A percentile compares a stretch with the other conserved stretches of the same genome.
Evolutionary conservation across 1,139 yeast species (phyloP).

Genomic region (Zhuliangozyma parablackwelliae): DNA sequence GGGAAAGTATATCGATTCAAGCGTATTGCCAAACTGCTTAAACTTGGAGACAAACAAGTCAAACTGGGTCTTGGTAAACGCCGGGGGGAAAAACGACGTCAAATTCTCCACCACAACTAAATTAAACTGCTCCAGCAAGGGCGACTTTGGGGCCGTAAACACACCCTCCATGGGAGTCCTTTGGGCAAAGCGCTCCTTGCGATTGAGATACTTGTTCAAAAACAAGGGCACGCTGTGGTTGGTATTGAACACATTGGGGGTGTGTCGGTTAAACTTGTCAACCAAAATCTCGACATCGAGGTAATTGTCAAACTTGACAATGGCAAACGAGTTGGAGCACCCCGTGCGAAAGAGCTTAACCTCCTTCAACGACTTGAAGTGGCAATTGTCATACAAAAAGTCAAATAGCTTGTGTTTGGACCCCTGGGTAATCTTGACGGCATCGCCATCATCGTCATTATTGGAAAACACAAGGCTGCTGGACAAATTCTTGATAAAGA

Average conservation of each 20-base stretch:
- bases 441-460: not conserved
- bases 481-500: slow-evolving; percentile 50
- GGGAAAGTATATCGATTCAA: slow-evolving; percentile 47
- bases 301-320: slow-evolving; percentile 33
- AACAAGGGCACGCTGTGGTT: slow-evolving; percentile 19
- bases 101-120: slow-evolving; percentile 45
- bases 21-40: slow-evolving; percentile 27
- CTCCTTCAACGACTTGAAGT: slow-evolving; percentile 23
- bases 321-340: slow-evolving; percentile 21
- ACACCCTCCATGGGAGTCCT: not conserved
- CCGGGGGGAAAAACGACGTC: slow-evolving; percentile 22
- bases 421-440: not conserved
- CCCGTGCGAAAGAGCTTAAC: slow-evolving; percentile 23
- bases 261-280: slow-evolving; percentile 13
- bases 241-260: slow-evolving; percentile 32
- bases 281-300: slow-evolving; percentile 33
- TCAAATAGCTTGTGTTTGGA: slow-evolving; percentile 15
- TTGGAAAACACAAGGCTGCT: slow-evolving; percentile 9
- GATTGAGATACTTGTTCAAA: slow-evolving; percentile 26
- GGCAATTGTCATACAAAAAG: slow-evolving; percentile 22
- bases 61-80: slow-evolving; percentile 14
- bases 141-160: not conserved
- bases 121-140: slow-evolving; percentile 14
- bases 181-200: slow-evolving; percentile 17
- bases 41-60: slow-evolving; percentile 28